Conservation (phyloP, 805 yeast species). For the Brettanomyces bruxellensis region DNA sequence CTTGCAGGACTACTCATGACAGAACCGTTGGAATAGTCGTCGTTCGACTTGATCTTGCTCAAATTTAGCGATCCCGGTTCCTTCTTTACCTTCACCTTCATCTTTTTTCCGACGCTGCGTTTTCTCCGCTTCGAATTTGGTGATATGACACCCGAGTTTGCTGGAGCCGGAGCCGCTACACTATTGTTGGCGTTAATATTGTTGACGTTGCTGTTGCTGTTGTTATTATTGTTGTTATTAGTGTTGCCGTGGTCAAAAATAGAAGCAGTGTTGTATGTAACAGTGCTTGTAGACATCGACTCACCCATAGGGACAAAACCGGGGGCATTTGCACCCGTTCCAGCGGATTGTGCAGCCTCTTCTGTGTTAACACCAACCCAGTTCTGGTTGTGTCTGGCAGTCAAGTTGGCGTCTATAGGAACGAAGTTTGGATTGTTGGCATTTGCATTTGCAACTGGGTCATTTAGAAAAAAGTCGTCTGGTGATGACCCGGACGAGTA, state of each 20-base stretch:
- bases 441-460: conserved; percentile 5
- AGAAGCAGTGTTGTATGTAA: conserved; percentile 15
- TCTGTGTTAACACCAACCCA: background rate
- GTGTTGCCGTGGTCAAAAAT: background rate
- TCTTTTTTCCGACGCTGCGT: background rate
- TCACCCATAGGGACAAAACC: conserved; percentile 20
- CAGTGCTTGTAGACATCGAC: conserved; percentile 21
- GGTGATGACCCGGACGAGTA: conserved; percentile 30
- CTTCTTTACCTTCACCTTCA: background rate
- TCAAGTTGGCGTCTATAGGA: background rate
- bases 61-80: background rate
- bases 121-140: too few species aligned
- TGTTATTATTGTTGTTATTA: background rate
- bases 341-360: background rate
- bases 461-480: conserved; percentile 22
- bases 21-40: background rate
- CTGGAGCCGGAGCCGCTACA: background rate
- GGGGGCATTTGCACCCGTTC: background rate
- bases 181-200: background rate
- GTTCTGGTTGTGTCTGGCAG: background rate
- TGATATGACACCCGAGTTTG: too few species aligned
- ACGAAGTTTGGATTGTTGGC: conserved; percentile 1
- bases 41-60: too few species aligned
- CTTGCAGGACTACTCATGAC: background rate
- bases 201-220: background rate